Percentiles rank a stretch among this genome's conserved stretches.
phyloP scores from a whole-genome alignment of 768 basidiomycete species.

The Tephrocybe rancida region DNA sequence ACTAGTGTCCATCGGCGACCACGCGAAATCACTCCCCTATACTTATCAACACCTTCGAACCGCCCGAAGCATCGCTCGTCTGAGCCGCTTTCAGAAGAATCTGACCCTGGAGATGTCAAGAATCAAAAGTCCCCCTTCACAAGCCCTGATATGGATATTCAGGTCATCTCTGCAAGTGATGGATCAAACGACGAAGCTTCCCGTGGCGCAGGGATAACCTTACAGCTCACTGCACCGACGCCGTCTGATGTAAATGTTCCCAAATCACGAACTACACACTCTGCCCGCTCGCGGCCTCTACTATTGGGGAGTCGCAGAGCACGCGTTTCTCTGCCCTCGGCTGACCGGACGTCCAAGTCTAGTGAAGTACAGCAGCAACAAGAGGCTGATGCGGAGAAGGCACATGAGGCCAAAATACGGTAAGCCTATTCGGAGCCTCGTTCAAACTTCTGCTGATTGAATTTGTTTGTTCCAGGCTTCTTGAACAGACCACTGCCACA shows the following conservation, averaged over 20 bases:
- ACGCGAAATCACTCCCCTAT: conserved; percentile 2
- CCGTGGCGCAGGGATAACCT: conserved; percentile 4
- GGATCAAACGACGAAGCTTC: conserved; percentile 7
- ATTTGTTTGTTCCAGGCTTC: conserved; percentile 40
- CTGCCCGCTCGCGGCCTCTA: conserved; percentile 32
- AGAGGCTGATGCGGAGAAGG: conserved; percentile 48
- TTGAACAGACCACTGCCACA: conserved; percentile 59
- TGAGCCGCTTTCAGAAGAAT: conserved; percentile 11
- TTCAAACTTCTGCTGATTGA: not conserved
- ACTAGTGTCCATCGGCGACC: not conserved
- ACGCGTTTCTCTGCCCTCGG: conserved; percentile 27
- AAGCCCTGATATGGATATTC: conserved; percentile 6
- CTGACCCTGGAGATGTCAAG: not conserved
- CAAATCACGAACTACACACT: not conserved
- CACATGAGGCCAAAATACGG: conserved; percentile 62
- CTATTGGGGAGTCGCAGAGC: conserved; percentile 28
- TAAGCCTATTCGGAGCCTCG: conserved; percentile 29
- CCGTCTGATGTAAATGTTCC: conserved; percentile 7
- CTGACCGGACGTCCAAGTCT: conserved; percentile 23
- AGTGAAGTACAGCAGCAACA: conserved; percentile 34
- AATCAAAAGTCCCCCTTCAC: not conserved
- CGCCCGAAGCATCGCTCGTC: not conserved
- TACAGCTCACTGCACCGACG: conserved; percentile 13
- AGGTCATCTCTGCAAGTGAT: conserved; percentile 10
- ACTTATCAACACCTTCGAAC: not conserved